Evolutionary conservation across 2,329 filamentous ascomycete genomes (phyloP).

Genomic region (Stemphylium beticola): DNA sequence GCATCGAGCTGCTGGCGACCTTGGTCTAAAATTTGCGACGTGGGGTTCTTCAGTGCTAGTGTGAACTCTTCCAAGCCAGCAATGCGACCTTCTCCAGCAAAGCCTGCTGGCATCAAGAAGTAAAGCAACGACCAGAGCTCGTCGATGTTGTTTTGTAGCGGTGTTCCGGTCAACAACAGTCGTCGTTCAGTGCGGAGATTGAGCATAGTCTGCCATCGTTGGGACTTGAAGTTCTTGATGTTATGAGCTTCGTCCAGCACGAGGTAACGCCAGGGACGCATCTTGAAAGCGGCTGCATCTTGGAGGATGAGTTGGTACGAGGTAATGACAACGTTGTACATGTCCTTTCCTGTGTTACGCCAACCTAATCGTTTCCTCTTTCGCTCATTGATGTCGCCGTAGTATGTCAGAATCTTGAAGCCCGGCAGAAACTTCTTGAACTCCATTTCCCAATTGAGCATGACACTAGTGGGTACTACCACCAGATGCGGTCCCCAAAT

Average conservation of each 20-base stretch:
- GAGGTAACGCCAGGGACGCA: constrained; percentile 95
- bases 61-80: constrained; percentile 96
- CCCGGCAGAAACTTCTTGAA: constrained; percentile 99
- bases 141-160: constrained; percentile 94
- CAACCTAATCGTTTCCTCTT: constrained; percentile 90
- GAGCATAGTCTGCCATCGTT: constrained; percentile 93
- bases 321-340: constrained; percentile 97
- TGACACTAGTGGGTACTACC: constrained; percentile 95
- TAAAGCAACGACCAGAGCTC: constrained; percentile 97
- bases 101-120: constrained; percentile 90
- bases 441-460: constrained; percentile 99
- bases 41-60: constrained; percentile 92
- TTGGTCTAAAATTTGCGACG: constrained; percentile 94
- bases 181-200: constrained; percentile 91
- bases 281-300: constrained; percentile 91
- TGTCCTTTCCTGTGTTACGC: constrained; percentile 76
- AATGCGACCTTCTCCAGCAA: constrained; percentile 85
- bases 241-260: constrained; percentile 98
- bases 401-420: constrained; percentile 97
- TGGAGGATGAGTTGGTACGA: constrained; percentile 96
- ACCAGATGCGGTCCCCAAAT: constrained; percentile 97
- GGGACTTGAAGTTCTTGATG: constrained; percentile 99
- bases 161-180: constrained; percentile 89
- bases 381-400: constrained; percentile 90
- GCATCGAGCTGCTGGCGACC: constrained; percentile 93